Evolutionary conservation across 2,329 filamentous ascomycete species (phyloP).

Genomic region (Thielaviopsis musarum): DNA sequence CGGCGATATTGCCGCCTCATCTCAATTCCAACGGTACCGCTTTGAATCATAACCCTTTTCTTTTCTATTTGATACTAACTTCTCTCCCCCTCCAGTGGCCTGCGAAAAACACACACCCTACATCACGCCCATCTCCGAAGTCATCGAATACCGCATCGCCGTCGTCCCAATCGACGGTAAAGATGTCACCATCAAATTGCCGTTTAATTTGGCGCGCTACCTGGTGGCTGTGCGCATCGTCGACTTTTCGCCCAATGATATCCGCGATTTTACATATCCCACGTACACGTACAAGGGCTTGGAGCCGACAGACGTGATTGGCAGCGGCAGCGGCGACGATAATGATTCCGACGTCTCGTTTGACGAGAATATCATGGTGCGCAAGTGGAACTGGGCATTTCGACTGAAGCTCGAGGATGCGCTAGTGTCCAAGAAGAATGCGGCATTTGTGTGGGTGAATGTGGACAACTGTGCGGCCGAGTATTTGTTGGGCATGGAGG

Average conservation of each 20-base stretch:
- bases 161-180: background rate
- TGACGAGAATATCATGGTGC: conserved; percentile 15
- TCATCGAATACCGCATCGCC: conserved; percentile 15
- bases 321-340: conserved; percentile 21
- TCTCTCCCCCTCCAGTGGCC: conserved; percentile 16
- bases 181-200: conserved; percentile 28
- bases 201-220: conserved; percentile 61
- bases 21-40: conserved; percentile 20
- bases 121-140: conserved; percentile 14
- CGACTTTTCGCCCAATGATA: conserved; percentile 54
- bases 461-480: conserved; percentile 43
- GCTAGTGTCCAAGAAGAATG: background rate
- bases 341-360: conserved; percentile 11
- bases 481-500: conserved; percentile 30
- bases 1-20: conserved; percentile 8
- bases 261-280: conserved; percentile 53
- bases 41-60: background rate
- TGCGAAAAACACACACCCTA: conserved; percentile 5
- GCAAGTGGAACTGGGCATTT: conserved; percentile 70
- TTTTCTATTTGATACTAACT: background rate
- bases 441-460: conserved; percentile 37
- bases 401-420: conserved; percentile 62
- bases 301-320: conserved; percentile 28
- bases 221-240: conserved; percentile 57
- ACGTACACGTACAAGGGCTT: conserved; percentile 27